Evolutionary conservation across 352 stramenopile species (phyloP).

Genomic region (Phytophthora rubi): DNA sequence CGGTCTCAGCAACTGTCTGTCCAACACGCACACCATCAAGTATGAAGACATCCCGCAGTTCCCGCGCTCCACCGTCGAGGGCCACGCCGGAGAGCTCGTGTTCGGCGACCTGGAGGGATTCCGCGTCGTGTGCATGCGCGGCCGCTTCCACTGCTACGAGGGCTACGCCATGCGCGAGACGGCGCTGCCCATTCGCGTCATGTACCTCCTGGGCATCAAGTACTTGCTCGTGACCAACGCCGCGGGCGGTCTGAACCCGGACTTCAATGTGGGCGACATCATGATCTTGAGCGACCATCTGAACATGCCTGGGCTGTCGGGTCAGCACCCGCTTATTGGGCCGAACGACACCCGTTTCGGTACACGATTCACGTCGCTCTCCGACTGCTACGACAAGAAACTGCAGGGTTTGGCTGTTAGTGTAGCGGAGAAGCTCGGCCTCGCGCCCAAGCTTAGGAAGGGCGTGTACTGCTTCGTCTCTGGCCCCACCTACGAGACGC

Average conservation of each 20-base stretch:
- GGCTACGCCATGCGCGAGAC: slow-evolving; percentile 94
- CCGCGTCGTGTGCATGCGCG: slow-evolving; percentile 91
- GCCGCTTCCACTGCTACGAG: slow-evolving; percentile 96
- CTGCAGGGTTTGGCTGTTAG: slow-evolving; percentile 79
- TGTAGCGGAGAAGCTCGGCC: slow-evolving; percentile 75
- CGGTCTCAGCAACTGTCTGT: slow-evolving; percentile 90
- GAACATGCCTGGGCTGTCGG: slow-evolving; percentile 90
- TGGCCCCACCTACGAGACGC: slow-evolving; percentile 95
- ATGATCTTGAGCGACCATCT: slow-evolving; percentile 97
- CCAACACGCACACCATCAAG: slow-evolving; percentile 82
- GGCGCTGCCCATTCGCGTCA: slow-evolving; percentile 92
- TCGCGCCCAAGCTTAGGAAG: slow-evolving; percentile 76
- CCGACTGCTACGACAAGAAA: slow-evolving; percentile 90
- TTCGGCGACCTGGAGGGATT: slow-evolving; percentile 85
- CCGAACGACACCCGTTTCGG: slow-evolving; percentile 94
- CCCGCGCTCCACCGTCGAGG: slow-evolving; percentile 89
- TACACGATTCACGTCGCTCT: slow-evolving; percentile 92
- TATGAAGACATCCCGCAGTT: slow-evolving; percentile 94
- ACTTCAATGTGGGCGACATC: slow-evolving; percentile 94
- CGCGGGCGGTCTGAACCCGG: slow-evolving; percentile 91
- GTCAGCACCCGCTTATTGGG: slow-evolving; percentile 92
- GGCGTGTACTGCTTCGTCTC: slow-evolving; percentile 96
- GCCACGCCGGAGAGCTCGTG: slow-evolving; percentile 93
- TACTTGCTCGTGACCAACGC: slow-evolving; percentile 96
- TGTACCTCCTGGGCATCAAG: slow-evolving; percentile 94